Conservation (phyloP, 2,329 filamentous ascomycete genomes). For the Pseudonectria foliicola region DNA sequence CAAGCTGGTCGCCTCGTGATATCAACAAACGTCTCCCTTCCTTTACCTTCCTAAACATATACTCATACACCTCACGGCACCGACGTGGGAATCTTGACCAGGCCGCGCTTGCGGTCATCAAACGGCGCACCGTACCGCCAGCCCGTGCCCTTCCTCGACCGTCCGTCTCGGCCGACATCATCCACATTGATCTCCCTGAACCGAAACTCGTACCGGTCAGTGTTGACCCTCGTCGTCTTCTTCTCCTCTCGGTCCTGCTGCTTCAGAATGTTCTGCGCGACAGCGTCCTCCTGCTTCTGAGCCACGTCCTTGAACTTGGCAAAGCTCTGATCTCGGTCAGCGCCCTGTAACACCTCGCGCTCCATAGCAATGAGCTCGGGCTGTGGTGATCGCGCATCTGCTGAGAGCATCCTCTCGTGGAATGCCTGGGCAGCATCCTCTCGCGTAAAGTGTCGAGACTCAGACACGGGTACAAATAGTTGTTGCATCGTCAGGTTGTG, state of each 20-base stretch:
- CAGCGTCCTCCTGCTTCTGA: slow-evolving; percentile 35
- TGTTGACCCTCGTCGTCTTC: slow-evolving; percentile 38
- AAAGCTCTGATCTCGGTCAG: slow-evolving; percentile 29
- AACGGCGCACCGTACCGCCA: slow-evolving; percentile 58
- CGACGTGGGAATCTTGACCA: slow-evolving; percentile 60
- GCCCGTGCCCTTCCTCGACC: slow-evolving; percentile 45
- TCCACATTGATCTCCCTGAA: slow-evolving; percentile 54
- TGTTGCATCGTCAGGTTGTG: slow-evolving; percentile 56
- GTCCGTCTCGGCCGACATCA: slow-evolving; percentile 46
- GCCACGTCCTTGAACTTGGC: slow-evolving; percentile 35
- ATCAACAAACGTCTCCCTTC: slow-evolving; percentile 2
- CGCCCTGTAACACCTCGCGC: slow-evolving; percentile 35
- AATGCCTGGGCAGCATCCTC: slow-evolving; percentile 60
- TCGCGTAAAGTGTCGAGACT: slow-evolving; percentile 57
- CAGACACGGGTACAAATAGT: slow-evolving; percentile 57
- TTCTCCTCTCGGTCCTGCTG: slow-evolving; percentile 31
- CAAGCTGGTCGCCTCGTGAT: slow-evolving; percentile 1
- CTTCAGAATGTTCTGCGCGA: slow-evolving; percentile 27
- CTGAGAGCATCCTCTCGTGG: slow-evolving; percentile 50
- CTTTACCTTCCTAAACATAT: slow-evolving; percentile 1
- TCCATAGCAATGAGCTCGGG: slow-evolving; percentile 54
- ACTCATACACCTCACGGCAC: slow-evolving; percentile 38
- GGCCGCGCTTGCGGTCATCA: slow-evolving; percentile 55
- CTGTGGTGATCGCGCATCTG: slow-evolving; percentile 55
- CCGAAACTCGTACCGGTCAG: slow-evolving; percentile 55